These are phyloP conservation scores for Globisporangium paroecandrum DNA, from an alignment of 352 stramenopile genomes.

Conservation along the genomic window DNA sequence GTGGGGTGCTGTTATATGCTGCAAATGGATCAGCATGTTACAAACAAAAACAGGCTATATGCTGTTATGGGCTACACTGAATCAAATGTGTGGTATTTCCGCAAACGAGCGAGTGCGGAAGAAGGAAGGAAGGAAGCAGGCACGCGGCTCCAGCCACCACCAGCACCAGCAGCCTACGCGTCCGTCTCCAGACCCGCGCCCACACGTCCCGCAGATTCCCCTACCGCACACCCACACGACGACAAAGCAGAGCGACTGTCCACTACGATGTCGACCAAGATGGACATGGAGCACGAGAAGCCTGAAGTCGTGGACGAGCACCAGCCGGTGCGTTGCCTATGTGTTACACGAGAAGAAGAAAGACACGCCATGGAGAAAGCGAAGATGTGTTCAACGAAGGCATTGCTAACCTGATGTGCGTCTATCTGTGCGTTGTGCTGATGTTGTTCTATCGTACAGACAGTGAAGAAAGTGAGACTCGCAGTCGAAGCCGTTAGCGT, in stretches of 20 bases:
- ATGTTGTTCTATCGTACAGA: slow-evolving; percentile 24
- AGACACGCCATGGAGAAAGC: neutral
- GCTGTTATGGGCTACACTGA: neutral
- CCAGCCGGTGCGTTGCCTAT: slow-evolving; percentile 34
- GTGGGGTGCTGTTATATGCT: too few species aligned
- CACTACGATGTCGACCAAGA: slow-evolving; percentile 58
- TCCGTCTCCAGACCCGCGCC: neutral
- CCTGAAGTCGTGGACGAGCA: slow-evolving; percentile 58
- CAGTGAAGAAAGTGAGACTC: slow-evolving; percentile 57
- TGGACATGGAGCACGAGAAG: slow-evolving; percentile 74
- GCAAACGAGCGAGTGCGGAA: slow-evolving; percentile 12
- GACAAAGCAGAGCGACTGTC: neutral
- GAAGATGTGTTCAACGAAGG: neutral
- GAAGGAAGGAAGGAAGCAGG: slow-evolving; percentile 1
- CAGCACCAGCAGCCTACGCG: neutral
- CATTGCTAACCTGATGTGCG: neutral
- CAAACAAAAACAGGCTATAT: too few species aligned
- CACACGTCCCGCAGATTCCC: neutral
- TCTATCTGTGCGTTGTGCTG: neutral
- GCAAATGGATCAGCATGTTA: too few species aligned
- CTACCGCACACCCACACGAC: neutral
- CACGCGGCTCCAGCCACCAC: neutral
- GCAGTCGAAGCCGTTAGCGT: slow-evolving; percentile 47
- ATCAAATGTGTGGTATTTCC: neutral
- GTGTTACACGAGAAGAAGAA: neutral